Conservation (phyloP, 805 yeast species). For the Blastobotrys mokoenaii region DNA sequence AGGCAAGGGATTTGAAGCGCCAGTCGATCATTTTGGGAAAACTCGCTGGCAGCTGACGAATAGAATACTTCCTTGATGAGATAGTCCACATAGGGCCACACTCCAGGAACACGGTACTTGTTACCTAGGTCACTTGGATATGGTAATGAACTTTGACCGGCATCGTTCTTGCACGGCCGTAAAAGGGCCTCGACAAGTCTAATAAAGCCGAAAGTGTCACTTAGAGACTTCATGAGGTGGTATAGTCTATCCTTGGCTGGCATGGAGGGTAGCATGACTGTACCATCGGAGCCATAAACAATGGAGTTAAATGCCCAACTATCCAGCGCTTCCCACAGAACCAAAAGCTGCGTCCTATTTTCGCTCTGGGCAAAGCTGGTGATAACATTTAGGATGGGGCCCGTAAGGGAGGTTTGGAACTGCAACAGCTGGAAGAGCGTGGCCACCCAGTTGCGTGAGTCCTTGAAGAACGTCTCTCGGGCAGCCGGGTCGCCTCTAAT, state of each 20-base stretch:
- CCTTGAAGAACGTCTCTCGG: conserved; percentile 23
- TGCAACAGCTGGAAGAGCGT: conserved; percentile 38
- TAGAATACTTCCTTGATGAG: conserved; percentile 55
- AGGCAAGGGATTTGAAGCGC: conserved; percentile 49
- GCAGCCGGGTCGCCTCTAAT: conserved; percentile 35
- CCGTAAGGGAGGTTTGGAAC: conserved; percentile 41
- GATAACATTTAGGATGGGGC: conserved; percentile 49
- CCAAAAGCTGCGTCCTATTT: conserved; percentile 32
- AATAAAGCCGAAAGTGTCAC: conserved; percentile 55
- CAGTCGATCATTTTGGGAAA: conserved; percentile 31
- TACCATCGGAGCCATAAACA: conserved; percentile 25
- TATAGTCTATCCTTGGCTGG: conserved; percentile 39
- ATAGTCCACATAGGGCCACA: conserved; percentile 76
- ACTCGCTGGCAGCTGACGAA: conserved; percentile 33
- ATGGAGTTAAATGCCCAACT: conserved; percentile 48
- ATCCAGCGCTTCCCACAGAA: conserved; percentile 65
- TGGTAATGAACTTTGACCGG: conserved; percentile 36
- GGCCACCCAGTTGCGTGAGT: conserved; percentile 1
- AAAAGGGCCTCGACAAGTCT: conserved; percentile 40
- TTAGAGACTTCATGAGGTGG: conserved; percentile 40
- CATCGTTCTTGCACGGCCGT: conserved; percentile 25
- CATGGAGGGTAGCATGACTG: conserved; percentile 21
- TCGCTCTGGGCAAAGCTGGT: conserved; percentile 46
- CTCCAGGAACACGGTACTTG: conserved; percentile 53
- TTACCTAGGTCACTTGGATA: conserved; percentile 61